Base-by-base conservation (phyloP, 2,329 filamentous ascomycete species). In the Ceratocystis variospora region DNA sequence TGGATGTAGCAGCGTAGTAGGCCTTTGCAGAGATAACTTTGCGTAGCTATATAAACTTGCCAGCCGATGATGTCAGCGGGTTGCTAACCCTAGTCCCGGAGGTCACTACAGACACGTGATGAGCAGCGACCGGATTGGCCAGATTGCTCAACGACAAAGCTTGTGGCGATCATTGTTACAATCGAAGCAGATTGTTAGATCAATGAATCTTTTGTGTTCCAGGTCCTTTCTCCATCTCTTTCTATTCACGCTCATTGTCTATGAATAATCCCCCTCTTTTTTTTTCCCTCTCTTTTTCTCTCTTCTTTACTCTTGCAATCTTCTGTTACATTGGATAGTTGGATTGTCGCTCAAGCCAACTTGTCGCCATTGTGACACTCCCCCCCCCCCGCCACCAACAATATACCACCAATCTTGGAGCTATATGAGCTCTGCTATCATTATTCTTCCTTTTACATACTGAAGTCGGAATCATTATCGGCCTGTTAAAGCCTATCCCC, bases 261-360 rank as follows among this genome's bases (percentile, higher is more conserved):
- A 22, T 28, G 59, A 25, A 31, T 33, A 12, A 10, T 64, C 66
- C 50, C 46, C 45, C 64, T 62, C 57, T 50, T 5, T 46, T 63
- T 45, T 28, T 45, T 46, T 44, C 4, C 3, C 5, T 41, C 3
- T 4, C 15, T 41, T 41, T 37, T 41, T 41, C 4, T 3, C 28
- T 5, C 22, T 28, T 46, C 37, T 61, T 62, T 31, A 28, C 17
- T 45, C 33, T 45, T 59, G 46, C 37, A 41, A 37, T 55, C n/a
- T 59, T 17, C 22, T 53, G 2, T 15, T 41, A 41, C 37, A 15
- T 41, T 22, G n/a, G 46, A n/a, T 59, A 31, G 5, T 17, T 15
- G 3, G 28, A 19, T 33, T 59, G 28, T 59, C 12, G 33, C 53
- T 33, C 53, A 59, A 59, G 53, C 28, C 53, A 59, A 17, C 12